Base-by-base conservation (phyloP, 1,139 yeast species). In the Nakaseomyces glabratus region DNA sequence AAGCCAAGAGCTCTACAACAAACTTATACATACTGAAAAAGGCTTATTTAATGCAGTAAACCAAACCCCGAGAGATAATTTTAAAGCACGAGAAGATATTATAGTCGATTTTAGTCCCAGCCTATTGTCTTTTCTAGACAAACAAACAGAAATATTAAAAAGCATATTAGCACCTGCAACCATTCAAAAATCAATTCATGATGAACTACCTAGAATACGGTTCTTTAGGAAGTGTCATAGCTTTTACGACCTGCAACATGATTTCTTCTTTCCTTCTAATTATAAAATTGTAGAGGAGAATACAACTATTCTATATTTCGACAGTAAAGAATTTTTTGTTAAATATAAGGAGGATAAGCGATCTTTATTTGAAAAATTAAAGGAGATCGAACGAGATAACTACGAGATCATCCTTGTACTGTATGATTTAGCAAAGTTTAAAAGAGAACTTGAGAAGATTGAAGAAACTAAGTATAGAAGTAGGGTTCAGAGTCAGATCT, bases 221-320 rank as follows among this genome's bases (percentile, higher is more conserved):
- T 57, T 54, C 46, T 38, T 51, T 32, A 38, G 67, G 39, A 41
- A 45, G 13, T 55, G 60, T 18, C 51, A 50, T 18, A 53, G 77
- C 1, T 47, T 52, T 1, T 76, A 72, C 48, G 69, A 70, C 45
- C 45, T 57, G 12, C 52, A 47, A 2, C 59, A 61, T 29, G 81
- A 74, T 43, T 48, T 68, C 0, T 79, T 74, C 42, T 63, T 71
- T 6, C 86, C 88, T 0, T 62, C 71, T 35, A 58, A 52, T 0
- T 56, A 65, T 0, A 58, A 51, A 20, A 52, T 64, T 4, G 42
- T 63, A 1, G 57, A 60, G 3, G 84, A 78, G 47, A 57, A 57
- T 14, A 59, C 61, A 2, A 42, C 63, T 8, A 64, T 71, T 1
- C 42, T 76, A 2, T 64, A 68, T 35, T 73, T 65, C 43, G 60